Percentiles rank a stretch among this genome's conserved stretches.
These are phyloP conservation scores for Moniliophthora roreri DNA, from an alignment of 1,284 basidiomycete species.

Conservation along the genomic window DNA sequence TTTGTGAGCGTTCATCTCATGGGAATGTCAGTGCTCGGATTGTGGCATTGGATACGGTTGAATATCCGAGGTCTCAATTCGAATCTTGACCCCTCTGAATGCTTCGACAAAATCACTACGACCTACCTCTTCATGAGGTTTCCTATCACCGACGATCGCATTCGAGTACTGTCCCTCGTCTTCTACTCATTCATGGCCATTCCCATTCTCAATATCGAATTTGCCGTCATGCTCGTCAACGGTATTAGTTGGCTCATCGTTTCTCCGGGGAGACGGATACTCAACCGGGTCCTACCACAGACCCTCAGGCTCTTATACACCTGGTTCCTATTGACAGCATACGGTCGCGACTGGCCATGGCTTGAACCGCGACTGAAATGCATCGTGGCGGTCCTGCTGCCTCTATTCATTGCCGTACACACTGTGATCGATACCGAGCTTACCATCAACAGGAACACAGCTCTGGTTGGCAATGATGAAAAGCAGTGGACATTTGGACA, in stretches of 20 bases:
- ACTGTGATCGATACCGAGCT: slow-evolving; percentile 19
- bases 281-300: background rate
- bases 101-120: background rate
- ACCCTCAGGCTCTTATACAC: background rate
- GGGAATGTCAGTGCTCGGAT: background rate
- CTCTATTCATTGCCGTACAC: background rate
- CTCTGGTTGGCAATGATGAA: slow-evolving; percentile 12
- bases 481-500: slow-evolving; percentile 25
- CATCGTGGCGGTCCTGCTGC: background rate
- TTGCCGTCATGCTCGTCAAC: background rate
- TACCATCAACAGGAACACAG: slow-evolving; percentile 12
- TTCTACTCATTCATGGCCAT: slow-evolving; percentile 1
- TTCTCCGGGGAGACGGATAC: background rate
- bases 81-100: background rate
- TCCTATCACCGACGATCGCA: background rate
- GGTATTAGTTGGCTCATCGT: background rate
- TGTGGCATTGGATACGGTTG: background rate
- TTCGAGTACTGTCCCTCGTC: background rate
- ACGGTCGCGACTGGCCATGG: background rate
- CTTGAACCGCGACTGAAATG: background rate
- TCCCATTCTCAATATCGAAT: background rate
- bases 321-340: background rate
- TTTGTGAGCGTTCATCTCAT: background rate
- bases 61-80: background rate
- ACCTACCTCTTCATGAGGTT: slow-evolving; percentile 1